Base-by-base conservation (phyloP, 257 asterid genomes). In the Linderniella brevidens region DNA sequence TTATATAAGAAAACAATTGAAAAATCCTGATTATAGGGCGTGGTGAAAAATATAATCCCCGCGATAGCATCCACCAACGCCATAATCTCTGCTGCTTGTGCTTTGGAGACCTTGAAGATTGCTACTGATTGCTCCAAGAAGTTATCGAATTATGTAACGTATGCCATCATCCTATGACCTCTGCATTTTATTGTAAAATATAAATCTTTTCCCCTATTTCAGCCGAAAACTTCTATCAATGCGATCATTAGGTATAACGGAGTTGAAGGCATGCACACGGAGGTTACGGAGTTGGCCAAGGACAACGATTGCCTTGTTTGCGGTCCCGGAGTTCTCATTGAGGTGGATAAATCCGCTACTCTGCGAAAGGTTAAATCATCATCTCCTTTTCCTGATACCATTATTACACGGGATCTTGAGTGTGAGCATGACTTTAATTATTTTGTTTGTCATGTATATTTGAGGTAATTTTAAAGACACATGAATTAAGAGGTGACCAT, bases 51-150 rank as follows among this genome's bases (percentile, higher is more conserved):
- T 68, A 90, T 90, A 13, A 85, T 90, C 67, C 99, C 96, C 53
- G 99, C 99, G 35, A 90, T 82, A 64, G 99, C 96, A 57, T 90
- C 99, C 36, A 90, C 96, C 32, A 90, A 85, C 59, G 99, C 99
- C 36, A 82, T 90, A 36, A 82, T 90, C 70, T 90, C 96, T 39
- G 94, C 94, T 55, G 86, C 94, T 16, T 90, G 99, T 68, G 75
- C 99, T 66, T 64, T 90, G 80, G 99, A 90, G 60, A 75, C 99
- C 70, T 70, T 90, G 80, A 90, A 90, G 73, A 64, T 90, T 56
- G 88, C 79, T 49, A 79, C 96, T 59, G 99, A 86, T 58, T 90
- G 96, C 77, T 85, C 93, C 85, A 90, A 81, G 66, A 56, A 81
- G 17, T 57, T 81, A 58, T 68, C 88, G 29, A 90, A 90, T 68